Conservation (phyloP, 345 rosid species). For the Turritis glabra region DNA sequence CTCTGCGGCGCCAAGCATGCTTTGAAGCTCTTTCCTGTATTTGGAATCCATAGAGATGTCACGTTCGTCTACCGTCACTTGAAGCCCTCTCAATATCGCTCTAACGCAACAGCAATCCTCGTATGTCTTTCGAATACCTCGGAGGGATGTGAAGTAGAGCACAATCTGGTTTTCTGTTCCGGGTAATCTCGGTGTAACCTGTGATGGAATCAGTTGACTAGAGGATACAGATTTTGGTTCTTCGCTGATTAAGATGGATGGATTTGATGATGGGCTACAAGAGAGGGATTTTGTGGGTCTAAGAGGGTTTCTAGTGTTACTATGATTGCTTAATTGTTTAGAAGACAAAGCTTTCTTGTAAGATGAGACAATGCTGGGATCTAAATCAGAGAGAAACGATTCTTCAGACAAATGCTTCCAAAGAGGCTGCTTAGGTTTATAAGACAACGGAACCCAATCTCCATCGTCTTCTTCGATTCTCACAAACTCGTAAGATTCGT, state of each 20-base stretch:
- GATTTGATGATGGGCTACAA: slow-evolving; percentile 14
- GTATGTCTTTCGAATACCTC: slow-evolving; percentile 84
- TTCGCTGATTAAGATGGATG: slow-evolving; percentile 9
- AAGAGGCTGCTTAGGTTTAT: slow-evolving; percentile 49
- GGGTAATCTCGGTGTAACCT: slow-evolving; percentile 24
- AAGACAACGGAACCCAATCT: slow-evolving; percentile 39
- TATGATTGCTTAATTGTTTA: slow-evolving; percentile 46
- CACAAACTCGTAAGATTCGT: slow-evolving; percentile 35
- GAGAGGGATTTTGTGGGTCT: slow-evolving; percentile 27
- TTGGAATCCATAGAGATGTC: slow-evolving; percentile 87
- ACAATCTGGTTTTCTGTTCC: slow-evolving; percentile 49
- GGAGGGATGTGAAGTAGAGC: slow-evolving; percentile 68
- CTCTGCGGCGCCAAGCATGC: slow-evolving; percentile 31
- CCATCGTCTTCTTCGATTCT: slow-evolving; percentile 27
- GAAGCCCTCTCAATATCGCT: slow-evolving; percentile 63
- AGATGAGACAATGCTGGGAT: slow-evolving; percentile 61
- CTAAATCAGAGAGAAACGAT: slow-evolving; percentile 61
- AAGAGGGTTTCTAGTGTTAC: background rate
- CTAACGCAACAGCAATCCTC: slow-evolving; percentile 80
- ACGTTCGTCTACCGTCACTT: slow-evolving; percentile 66
- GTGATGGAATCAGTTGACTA: slow-evolving; percentile 30
- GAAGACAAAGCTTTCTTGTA: slow-evolving; percentile 71
- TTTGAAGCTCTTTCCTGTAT: slow-evolving; percentile 67
- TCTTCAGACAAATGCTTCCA: slow-evolving; percentile 83
- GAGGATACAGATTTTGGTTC: slow-evolving; percentile 37